Conservation (phyloP, 1,139 yeast genomes). For the Arxiozyma slooffiae region DNA sequence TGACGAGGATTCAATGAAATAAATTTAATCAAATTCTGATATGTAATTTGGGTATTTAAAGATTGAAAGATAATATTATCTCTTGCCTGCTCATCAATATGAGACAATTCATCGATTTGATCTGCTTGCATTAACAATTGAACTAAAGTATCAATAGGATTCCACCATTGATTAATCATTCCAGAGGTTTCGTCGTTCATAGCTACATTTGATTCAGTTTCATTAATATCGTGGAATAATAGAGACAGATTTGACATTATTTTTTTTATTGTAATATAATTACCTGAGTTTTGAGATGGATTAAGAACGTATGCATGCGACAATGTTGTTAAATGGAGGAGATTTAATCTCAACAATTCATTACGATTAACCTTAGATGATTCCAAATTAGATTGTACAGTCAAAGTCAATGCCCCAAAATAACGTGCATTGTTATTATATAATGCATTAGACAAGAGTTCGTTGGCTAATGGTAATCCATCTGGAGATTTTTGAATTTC, state of each 20-base stretch:
- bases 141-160: slow-evolving; percentile 34
- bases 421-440: slow-evolving; percentile 46
- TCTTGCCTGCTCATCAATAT: slow-evolving; percentile 9
- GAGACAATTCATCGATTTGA: slow-evolving; percentile 8
- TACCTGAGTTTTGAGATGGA: slow-evolving; percentile 9
- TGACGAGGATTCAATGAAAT: slow-evolving; percentile 15
- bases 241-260: slow-evolving; percentile 47
- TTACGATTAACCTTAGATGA: slow-evolving; percentile 12
- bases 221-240: slow-evolving; percentile 35
- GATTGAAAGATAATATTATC: slow-evolving; percentile 11
- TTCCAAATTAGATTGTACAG: slow-evolving; percentile 41
- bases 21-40: slow-evolving; percentile 24
- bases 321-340: slow-evolving; percentile 19
- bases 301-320: slow-evolving; percentile 13
- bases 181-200: neutral
- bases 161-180: slow-evolving; percentile 29
- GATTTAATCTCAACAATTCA: slow-evolving; percentile 22
- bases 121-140: slow-evolving; percentile 16
- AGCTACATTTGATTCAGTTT: slow-evolving; percentile 3
- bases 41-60: slow-evolving; percentile 15
- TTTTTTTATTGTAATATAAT: slow-evolving; percentile 35
- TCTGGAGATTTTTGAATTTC: slow-evolving; percentile 43
- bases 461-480: slow-evolving; percentile 44
- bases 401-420: slow-evolving; percentile 64
- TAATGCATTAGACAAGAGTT: slow-evolving; percentile 33